These are phyloP conservation scores for Cicer bijugum DNA, from an alignment of 306 rosid species.

Conservation along the genomic window DNA sequence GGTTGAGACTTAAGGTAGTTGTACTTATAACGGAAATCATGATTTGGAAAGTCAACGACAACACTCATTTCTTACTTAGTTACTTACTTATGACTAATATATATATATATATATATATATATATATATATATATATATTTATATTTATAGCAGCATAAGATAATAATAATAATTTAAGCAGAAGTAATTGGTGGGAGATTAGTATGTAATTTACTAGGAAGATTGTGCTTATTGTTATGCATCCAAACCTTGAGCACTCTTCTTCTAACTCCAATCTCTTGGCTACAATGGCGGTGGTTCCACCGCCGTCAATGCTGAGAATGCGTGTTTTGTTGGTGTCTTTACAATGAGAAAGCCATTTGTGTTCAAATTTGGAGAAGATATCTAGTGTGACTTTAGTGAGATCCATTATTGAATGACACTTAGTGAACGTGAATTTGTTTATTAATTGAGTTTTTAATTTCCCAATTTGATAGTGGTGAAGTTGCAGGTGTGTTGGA, in stretches of 20 bases:
- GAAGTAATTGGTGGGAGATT: neutral
- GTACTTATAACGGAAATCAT: too few species aligned
- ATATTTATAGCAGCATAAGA: too few species aligned
- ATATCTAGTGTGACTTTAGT: conserved; percentile 80
- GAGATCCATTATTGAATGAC: conserved; percentile 62
- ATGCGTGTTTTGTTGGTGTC: conserved; percentile 69
- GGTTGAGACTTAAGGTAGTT: conserved; percentile 41
- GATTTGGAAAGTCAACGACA: too few species aligned
- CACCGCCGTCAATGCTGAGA: conserved; percentile 97
- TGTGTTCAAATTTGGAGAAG: conserved; percentile 89
- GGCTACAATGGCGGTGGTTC: conserved; percentile 74
- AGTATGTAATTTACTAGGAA: conserved; percentile 51
- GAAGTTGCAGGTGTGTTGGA: conserved; percentile 13
- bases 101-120: too few species aligned
- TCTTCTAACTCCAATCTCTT: conserved; percentile 76
- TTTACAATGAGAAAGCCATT: conserved; percentile 91
- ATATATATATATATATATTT: too few species aligned
- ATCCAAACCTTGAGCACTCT: conserved; percentile 87
- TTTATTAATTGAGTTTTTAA: neutral
- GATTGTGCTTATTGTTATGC: conserved; percentile 79
- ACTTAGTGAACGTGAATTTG: too few species aligned
- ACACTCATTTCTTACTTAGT: too few species aligned
- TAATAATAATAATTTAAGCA: neutral
- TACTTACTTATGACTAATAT: too few species aligned
- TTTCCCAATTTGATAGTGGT: neutral